Conservation (phyloP, 306 rosid genomes). For the Malus domestica region ASM211411v1 NC_041793.1:36634501-36635000, state of each 20-base stretch:
- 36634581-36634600: neutral
- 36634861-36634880: no score
- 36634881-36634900: no score
- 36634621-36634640: neutral
- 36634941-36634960: no score
- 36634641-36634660: neutral
- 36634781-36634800: neutral
- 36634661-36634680: neutral
- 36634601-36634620: neutral
- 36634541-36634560: neutral
- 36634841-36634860: no score
- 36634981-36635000: no score
- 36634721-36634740: conserved; percentile 12
- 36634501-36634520: neutral
- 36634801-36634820: neutral
- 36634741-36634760: conserved; percentile 3
- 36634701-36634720: neutral
- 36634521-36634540: neutral
- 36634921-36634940: no score
- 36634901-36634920: no score
- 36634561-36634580: neutral
- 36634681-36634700: neutral
- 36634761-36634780: neutral
- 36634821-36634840: neutral
- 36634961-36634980: no score